A percentile compares a stretch with the other conserved stretches of the same genome.
Evolutionary conservation across 2,329 filamentous ascomycete genomes (phyloP).

Genomic region (Talaromyces sp.): DNA sequence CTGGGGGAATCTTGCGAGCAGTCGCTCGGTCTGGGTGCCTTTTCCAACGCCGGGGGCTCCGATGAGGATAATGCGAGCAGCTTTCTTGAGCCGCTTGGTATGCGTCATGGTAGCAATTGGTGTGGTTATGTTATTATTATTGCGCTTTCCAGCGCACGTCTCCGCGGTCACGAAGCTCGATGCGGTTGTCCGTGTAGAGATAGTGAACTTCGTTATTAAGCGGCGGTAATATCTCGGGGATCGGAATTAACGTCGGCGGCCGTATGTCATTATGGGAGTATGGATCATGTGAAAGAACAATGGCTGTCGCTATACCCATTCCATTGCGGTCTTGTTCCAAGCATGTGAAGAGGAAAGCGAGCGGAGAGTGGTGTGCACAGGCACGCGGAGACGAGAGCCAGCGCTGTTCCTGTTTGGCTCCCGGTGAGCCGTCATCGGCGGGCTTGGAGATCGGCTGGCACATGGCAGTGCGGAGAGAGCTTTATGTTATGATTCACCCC

Average conservation of each 20-base stretch:
- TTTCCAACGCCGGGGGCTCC: slow-evolving; percentile 97
- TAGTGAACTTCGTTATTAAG: not conserved
- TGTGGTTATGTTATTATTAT: not conserved
- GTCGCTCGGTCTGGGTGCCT: slow-evolving; percentile 86
- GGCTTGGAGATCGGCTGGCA: not conserved
- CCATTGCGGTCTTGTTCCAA: not conserved
- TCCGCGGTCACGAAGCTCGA: not conserved
- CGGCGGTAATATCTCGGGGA: not conserved
- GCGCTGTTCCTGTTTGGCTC: not conserved
- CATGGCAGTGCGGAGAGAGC: not conserved
- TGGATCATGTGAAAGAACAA: not conserved
- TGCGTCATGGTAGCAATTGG: slow-evolving; percentile 9
- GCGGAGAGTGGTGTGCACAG: not conserved
- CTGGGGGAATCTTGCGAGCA: slow-evolving; percentile 82
- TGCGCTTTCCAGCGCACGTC: not conserved
- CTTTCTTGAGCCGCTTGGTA: slow-evolving; percentile 60
- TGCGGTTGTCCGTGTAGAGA: not conserved
- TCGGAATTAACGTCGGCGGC: not conserved
- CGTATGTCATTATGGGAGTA: not conserved
- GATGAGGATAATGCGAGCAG: slow-evolving; percentile 88
- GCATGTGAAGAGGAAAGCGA: not conserved
- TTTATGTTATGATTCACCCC: no score
- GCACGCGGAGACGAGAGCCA: not conserved
- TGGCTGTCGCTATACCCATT: not conserved
- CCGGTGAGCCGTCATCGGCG: not conserved